Conservation (phyloP, 1,284 basidiomycete species). For the Pterulicium gracile region DNA sequence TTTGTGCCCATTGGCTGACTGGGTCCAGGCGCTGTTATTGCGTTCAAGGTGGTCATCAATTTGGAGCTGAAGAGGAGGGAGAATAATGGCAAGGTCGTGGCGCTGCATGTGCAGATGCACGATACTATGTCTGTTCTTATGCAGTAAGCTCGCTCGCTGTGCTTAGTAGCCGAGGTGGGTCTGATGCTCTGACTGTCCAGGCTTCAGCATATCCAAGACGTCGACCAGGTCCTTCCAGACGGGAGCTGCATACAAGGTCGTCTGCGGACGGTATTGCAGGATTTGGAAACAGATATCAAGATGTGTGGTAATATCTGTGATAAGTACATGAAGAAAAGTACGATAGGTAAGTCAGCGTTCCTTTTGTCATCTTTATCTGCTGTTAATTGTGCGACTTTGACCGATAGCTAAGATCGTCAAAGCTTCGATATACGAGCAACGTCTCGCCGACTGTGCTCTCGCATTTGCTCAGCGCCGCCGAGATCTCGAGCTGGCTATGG, state of each 20-base stretch:
- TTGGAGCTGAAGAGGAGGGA: constrained; percentile 19
- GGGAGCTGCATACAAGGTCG: constrained; percentile 10
- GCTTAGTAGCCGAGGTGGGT: background rate
- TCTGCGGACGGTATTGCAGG: constrained; percentile 10
- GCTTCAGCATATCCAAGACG: constrained; percentile 9
- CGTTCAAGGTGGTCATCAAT: constrained; percentile 20
- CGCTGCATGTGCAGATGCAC: constrained; percentile 16
- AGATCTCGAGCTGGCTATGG: constrained; percentile 10
- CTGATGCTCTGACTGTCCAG: constrained; percentile 5
- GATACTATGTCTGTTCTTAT: constrained; percentile 19
- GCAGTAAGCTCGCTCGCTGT: constrained; percentile 10
- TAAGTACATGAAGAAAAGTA: constrained; percentile 14
- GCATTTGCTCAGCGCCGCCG: constrained; percentile 11
- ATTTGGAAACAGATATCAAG: constrained; percentile 13
- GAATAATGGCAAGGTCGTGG: constrained; percentile 19
- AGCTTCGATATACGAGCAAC: constrained; percentile 11
- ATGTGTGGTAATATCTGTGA: constrained; percentile 15
- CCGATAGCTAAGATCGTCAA: constrained; percentile 13
- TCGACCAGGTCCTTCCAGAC: constrained; percentile 5
- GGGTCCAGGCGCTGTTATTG: constrained; percentile 19
- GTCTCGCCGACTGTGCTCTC: constrained; percentile 9
- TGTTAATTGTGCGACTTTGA: background rate
- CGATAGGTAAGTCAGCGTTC: constrained; percentile 12
- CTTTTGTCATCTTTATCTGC: background rate
- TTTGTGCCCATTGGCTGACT: constrained; percentile 18